Evolutionary conservation across 179 eudicot genomes (phyloP), one percentile per base, ranked within the genome.

Genomic region (Beta macrorhiza): DNA sequence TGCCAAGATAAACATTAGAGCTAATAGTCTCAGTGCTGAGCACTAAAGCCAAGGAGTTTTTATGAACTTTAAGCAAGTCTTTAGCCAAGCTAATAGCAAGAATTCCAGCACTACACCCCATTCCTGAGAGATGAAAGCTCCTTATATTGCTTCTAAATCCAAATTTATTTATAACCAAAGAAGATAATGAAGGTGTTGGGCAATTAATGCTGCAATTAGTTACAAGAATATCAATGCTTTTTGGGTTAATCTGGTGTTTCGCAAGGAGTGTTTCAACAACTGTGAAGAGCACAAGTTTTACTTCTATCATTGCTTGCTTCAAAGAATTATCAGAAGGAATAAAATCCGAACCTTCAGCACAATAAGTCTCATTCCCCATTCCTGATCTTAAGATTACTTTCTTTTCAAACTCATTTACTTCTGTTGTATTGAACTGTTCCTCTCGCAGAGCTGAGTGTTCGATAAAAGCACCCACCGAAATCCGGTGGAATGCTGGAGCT

Each of bases 31-130:
- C 90, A 2, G 83, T 90, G 74, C 88, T 86, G 17, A 90, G 81
- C 37, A 86, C 85, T 63, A 90, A 73, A 29, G 85, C 92, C 59
- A 79, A 14, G 1, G 88, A 88, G 52, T 85, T 88, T 67, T 83
- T 84, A 71, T 90, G 92, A 77, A 86, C 90, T 77, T 80, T 86
- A 16, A 90, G 88, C 81, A 90, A 62, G 75, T 88, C 89, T 14
- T 69, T 77, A 45, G 90, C 90, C 78, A 90, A 67, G 83, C 88
- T 80, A 19, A 86, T 61, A 0, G 88, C 81, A 37, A 90, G 55
- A 5, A 86, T 52, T 15, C 89, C 89, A 0, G 86, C 87, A n/a
- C 89, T 88, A 49, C 89, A 86, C 2, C 90, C 90, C 90, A 86
- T 85, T 19, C 90, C 87, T 1, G 89, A 88, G 14, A 86, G 83